Conservation (phyloP, 148 eudicot species). For the Vaccinium corymbosum region DNA sequence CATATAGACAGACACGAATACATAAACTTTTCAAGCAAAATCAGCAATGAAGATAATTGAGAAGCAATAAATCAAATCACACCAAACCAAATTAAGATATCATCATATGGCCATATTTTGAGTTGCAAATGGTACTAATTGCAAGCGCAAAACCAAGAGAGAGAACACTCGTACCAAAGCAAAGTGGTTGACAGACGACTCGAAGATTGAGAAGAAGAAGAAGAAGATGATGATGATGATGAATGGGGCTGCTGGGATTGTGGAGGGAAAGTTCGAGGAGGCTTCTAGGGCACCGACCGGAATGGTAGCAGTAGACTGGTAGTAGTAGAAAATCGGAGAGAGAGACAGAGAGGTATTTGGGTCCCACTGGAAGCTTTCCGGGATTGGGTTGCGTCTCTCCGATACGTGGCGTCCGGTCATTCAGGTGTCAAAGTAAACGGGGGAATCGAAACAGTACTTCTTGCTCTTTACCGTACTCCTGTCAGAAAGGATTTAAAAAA, state of each 20-base stretch:
- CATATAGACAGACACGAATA: neutral
- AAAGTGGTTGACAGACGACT: neutral
- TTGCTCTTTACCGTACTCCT: neutral
- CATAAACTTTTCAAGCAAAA: neutral
- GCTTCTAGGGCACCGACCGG: neutral
- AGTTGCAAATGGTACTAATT: neutral
- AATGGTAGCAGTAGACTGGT: too few relatives aligned
- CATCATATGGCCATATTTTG: neutral
- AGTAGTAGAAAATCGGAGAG: too few relatives aligned
- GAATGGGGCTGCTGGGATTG: neutral
- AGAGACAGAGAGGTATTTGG: neutral
- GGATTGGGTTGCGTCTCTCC: neutral
- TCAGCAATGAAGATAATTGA: neutral
- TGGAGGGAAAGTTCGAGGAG: constrained; percentile 11
- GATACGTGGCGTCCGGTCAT: neutral
- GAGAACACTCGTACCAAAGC: neutral
- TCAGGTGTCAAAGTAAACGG: neutral
- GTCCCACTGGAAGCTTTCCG: neutral
- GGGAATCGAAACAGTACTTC: neutral
- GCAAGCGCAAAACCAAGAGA: neutral
- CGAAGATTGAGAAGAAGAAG: neutral
- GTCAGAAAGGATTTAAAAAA: neutral
- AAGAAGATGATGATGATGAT: neutral
- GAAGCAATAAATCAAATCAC: neutral
- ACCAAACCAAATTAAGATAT: neutral